A percentile compares a stretch with the other conserved stretches of the same genome.
These are phyloP conservation scores for Aspergillus coremiiformis DNA, from an alignment of 495 filamentous ascomycete species.

Conservation along the genomic window DNA sequence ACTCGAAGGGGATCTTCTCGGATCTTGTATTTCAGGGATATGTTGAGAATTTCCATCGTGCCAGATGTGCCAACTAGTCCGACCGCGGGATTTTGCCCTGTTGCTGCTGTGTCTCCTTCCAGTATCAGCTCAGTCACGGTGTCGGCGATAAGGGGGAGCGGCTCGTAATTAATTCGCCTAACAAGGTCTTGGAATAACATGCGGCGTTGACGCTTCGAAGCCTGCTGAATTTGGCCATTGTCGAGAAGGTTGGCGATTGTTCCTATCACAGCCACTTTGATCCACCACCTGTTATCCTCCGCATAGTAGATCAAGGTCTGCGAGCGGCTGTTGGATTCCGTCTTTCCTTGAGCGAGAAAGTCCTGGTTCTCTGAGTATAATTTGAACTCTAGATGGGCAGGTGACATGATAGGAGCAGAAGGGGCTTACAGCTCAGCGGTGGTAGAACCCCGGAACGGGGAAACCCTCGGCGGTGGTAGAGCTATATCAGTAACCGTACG, in stretches of 20 bases:
- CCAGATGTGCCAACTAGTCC: not conserved
- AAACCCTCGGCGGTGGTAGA: too few relatives aligned
- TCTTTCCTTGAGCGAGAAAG: too few relatives aligned
- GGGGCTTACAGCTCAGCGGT: too few relatives aligned
- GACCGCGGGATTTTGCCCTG: not conserved
- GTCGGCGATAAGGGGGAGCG: slow-evolving; percentile 13
- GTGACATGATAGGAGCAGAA: too few relatives aligned
- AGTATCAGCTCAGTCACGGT: slow-evolving; percentile 19
- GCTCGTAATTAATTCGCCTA: slow-evolving; percentile 6
- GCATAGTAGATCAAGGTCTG: too few relatives aligned
- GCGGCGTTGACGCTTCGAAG: slow-evolving; percentile 12
- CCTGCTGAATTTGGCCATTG: not conserved
- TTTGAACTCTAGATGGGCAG: too few relatives aligned
- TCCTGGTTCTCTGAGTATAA: too few relatives aligned
- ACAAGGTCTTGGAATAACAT: slow-evolving; percentile 5
- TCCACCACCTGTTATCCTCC: too few relatives aligned
- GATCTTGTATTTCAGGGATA: slow-evolving; percentile 6
- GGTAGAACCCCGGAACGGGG: too few relatives aligned
- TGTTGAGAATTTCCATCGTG: not conserved
- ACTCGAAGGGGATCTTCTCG: slow-evolving; percentile 17
- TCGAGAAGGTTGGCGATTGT: slow-evolving; percentile 1
- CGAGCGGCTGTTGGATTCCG: too few relatives aligned
- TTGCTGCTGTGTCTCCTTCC: slow-evolving; percentile 3
- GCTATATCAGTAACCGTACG: too few relatives aligned
- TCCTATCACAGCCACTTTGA: too few relatives aligned